Conservation (phyloP, 169 alveolate species). For the Cryptosporidium muris region DNA sequence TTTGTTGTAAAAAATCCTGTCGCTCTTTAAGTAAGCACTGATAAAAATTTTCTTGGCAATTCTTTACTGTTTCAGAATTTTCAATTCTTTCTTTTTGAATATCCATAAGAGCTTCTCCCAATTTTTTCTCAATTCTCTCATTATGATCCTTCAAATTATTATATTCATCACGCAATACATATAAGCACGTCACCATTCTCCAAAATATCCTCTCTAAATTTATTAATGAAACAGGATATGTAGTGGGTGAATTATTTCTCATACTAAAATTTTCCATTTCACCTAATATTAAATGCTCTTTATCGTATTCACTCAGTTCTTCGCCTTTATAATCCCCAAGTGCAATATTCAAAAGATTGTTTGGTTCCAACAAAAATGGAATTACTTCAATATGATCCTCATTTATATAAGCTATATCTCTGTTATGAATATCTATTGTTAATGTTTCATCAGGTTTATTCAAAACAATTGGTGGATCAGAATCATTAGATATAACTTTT, state of each 20-base stretch:
- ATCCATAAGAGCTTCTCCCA: neutral
- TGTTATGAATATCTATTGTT: too few species aligned
- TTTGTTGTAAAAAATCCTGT: neutral
- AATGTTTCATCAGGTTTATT: neutral
- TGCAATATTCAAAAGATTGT: slow-evolving; percentile 35
- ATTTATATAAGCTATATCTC: neutral
- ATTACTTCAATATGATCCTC: neutral
- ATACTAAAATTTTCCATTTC: neutral
- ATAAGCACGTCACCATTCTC: slow-evolving; percentile 39
- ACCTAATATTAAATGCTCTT: slow-evolving; percentile 8
- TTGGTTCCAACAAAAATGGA: slow-evolving; percentile 50
- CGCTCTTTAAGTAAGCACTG: slow-evolving; percentile 5
- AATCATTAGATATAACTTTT: neutral
- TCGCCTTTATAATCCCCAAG: slow-evolving; percentile 16
- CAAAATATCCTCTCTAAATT: slow-evolving; percentile 57
- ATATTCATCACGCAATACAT: slow-evolving; percentile 46
- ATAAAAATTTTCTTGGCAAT: neutral
- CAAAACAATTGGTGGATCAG: neutral
- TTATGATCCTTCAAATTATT: slow-evolving; percentile 12
- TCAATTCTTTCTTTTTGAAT: slow-evolving; percentile 24
- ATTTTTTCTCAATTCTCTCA: neutral
- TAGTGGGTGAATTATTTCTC: neutral
- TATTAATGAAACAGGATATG: slow-evolving; percentile 27
- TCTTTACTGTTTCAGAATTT: neutral
- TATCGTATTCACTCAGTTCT: neutral